Evolutionary conservation across 2,329 filamentous ascomycete species (phyloP), one percentile per base, ranked within the genome.

Genomic region (Annulohypoxylon truncatum): DNA sequence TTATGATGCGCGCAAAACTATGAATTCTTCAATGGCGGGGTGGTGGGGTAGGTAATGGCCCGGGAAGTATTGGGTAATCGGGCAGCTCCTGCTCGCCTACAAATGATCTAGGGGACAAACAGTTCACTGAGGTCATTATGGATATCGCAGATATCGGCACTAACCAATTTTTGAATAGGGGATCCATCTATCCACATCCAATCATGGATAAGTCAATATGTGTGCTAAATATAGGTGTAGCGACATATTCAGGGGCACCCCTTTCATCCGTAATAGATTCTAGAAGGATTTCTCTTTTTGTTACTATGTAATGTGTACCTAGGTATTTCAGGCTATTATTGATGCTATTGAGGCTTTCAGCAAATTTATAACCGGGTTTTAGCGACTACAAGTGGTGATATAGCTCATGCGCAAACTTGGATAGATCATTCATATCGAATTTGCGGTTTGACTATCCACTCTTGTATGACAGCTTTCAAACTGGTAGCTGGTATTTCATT

Each of bases 1-100:
- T 59, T 29, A 24, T 35, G 52, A 66, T 66, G 57, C 52, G 52
- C 52, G 60, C 46, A 62, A 53, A 59, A 55, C 10, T n/a, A 44
- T 26, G 35, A 64, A 46, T 55, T 47, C 38, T 42, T 40, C n/a
- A 28, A 67, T 61, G 54, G 59, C 55, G 59, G 55, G 60, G 40
- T 54, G 54, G 60, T 61, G 55, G 60, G 60, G 55, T 61, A 55
- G n/a, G n/a, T n/a, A 46, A 18, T 20, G 18, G 38, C 18, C 13
- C n/a, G 18, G 2, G 35, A 42, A 12, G n/a, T 40, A 24, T 12
- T 15, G 54, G 54, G 40, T 58, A 64, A 64, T 58, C 61, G 60
- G 53, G 51, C 28, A 57, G 38, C 31, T 26, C 15, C 28, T 42
- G 29, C 26, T 53, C 24, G 20, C 38, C 6, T 20, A 20, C 38